Evolutionary conservation across 2,329 filamentous ascomycete species (phyloP), one percentile per base, ranked within the genome.

Genomic region (Fusarium graminum): DNA sequence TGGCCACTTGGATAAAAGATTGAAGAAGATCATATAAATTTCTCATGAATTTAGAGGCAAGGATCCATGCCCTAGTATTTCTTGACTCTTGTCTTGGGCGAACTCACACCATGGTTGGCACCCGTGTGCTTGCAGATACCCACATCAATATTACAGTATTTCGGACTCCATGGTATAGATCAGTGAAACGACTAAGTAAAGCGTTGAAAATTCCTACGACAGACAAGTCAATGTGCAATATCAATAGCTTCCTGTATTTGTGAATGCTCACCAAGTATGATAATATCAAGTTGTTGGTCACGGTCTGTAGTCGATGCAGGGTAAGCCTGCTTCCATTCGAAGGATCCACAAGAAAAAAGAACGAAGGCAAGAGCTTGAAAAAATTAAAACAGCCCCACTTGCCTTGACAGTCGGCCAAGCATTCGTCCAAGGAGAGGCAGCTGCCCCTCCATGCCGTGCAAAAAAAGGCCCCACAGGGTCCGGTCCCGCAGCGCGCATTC

Each of bases 391-490:
- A 13, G 32, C 22, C 22, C 59, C 59, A 57, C 59, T 28, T 61
- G 11, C 14, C 29, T 28, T 14, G 14, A 25, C 16, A 41, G 16
- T 14, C 26, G 32, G 16, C 38, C 36, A 13, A 49, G 19, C 25
- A 17, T 28, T 51, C 12, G 12, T 29, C 40, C 40, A 44, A 39
- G 39, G 34, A 60, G 17, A 60, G 55, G 41, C 29, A 51, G 51
- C 40, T 49, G 65, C 59, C 64, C 59, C 64, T 67, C 65, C 51
- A 58, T 59, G 43, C 32, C 45, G 51, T 59, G 52, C 30, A 34
- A n/a, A 16, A 34, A 16, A 7, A 34, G 58, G 58, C 49, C 57
- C 32, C 56, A 22, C 62, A 66, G 72, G 72, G 68, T 68, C 61
- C 46, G 34, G 34, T 36, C 34, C 34, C 34, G 34, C 34, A n/a